Percentiles rank a stretch among this genome's conserved stretches.
phyloP scores from a whole-genome alignment of 2,329 filamentous ascomycete genomes.

The Colletotrichum filicis region DNA sequence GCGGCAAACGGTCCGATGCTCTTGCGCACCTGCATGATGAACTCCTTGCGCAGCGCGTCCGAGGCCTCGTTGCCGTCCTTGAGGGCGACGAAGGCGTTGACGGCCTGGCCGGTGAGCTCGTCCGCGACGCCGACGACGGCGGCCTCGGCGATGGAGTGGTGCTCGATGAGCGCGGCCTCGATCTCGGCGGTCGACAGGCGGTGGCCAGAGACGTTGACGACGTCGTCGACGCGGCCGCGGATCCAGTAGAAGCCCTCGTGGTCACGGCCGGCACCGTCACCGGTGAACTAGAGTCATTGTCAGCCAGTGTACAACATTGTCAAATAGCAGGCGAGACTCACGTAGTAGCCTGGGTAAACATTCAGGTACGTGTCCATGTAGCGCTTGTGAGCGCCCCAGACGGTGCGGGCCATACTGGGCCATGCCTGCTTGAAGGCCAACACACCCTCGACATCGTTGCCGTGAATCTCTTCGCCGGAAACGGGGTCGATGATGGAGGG shows the following conservation, averaged over 20 bases:
- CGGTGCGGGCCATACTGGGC: slow-evolving; percentile 98
- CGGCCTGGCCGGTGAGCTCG: slow-evolving; percentile 95
- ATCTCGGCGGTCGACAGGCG: slow-evolving; percentile 97
- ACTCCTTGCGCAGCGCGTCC: slow-evolving; percentile 90
- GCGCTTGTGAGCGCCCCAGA: slow-evolving; percentile 97
- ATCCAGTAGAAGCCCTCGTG: slow-evolving; percentile 99
- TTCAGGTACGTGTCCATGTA: slow-evolving; percentile 99
- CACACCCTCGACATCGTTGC: slow-evolving; percentile 97
- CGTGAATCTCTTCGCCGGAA: slow-evolving; percentile 90
- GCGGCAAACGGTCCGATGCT: slow-evolving; percentile 98
- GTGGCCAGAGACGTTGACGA: slow-evolving; percentile 97
- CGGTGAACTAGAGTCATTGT: slow-evolving; percentile 73
- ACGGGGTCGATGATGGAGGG: slow-evolving; percentile 97
- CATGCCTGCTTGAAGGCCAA: slow-evolving; percentile 97
- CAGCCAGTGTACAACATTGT: background rate
- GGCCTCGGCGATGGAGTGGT: slow-evolving; percentile 88
- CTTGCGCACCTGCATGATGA: slow-evolving; percentile 94
- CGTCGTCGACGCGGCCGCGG: slow-evolving; percentile 96
- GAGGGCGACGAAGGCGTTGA: slow-evolving; percentile 95
- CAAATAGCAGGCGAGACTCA: slow-evolving; percentile 60
- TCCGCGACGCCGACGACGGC: slow-evolving; percentile 94
- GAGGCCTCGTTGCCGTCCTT: slow-evolving; percentile 83
- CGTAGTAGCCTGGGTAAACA: slow-evolving; percentile 98
- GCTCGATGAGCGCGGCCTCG: slow-evolving; percentile 95
- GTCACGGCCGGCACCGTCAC: slow-evolving; percentile 94